phyloP scores from a whole-genome alignment of 805 yeast genomes.

The Monosporozyma aerobia region DNA sequence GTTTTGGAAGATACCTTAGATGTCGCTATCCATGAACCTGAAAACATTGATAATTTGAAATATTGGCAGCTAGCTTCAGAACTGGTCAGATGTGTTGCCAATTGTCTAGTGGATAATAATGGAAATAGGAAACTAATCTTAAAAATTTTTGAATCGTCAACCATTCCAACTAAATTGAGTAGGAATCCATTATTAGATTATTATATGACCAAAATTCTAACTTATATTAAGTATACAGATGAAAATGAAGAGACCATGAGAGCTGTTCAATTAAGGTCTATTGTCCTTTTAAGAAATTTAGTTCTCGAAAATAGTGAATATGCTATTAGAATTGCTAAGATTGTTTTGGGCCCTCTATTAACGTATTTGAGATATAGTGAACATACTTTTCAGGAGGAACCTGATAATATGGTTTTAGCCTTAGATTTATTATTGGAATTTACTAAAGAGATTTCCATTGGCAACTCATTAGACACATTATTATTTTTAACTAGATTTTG shows the following conservation, averaged over 20 bases:
- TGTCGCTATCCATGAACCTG: conserved; percentile 8
- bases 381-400: conserved; percentile 11
- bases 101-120: conserved; percentile 27
- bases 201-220: conserved; percentile 13
- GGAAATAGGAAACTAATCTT: conserved; percentile 17
- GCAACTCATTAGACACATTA: conserved; percentile 7
- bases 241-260: not conserved
- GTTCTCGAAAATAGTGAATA: conserved; percentile 18
- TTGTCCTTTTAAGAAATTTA: conserved; percentile 24
- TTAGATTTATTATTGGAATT: conserved; percentile 19
- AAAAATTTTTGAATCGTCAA: not conserved
- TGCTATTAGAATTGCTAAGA: conserved; percentile 8
- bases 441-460: conserved; percentile 5
- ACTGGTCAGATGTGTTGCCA: conserved; percentile 27
- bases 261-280: conserved; percentile 20
- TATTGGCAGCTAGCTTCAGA: conserved; percentile 21
- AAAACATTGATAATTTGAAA: conserved; percentile 1
- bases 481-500: conserved; percentile 10
- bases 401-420: conserved; percentile 11
- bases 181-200: conserved; percentile 12
- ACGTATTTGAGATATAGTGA: conserved; percentile 7
- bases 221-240: conserved; percentile 5
- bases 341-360: conserved; percentile 14
- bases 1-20: conserved; percentile 11
- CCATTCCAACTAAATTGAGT: not conserved